Base-by-base conservation (phyloP, 495 filamentous ascomycete species). In the Aspergillus saccharolyticus region DNA sequence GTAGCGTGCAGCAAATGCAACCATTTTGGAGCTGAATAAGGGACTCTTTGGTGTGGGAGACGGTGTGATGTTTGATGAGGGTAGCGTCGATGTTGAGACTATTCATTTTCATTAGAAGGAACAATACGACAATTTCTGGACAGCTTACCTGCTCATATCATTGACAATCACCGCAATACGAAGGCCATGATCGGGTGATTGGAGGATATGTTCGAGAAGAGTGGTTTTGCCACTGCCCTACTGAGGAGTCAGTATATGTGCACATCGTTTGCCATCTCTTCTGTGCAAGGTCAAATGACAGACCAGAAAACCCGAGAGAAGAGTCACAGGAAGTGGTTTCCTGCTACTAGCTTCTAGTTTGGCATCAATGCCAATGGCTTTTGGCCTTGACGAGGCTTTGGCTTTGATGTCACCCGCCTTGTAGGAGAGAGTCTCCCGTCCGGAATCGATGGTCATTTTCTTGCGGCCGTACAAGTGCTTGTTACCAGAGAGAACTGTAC, bases 21-120 rank as follows among this genome's bases (percentile, higher is more conserved):
- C 81, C 82, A 44, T 85, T 85, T 58, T 85, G 81, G 47, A 85
- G 70, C 49, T 78, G 75, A n/a, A 85, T 78, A 46, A 85, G 69
- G 54, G 81, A 80, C 55, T 84, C 79, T 47, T 80, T 70, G n/a
- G 72, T 78, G 44, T 76, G 69, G 44, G 70, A 73, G 59, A 83
- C 70, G 43, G 75, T 73, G 69, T 82, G 80, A 52, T 79, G 68
- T 8, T 68, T 71, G 28, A 84, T 78, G 6, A 83, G 72, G n/a
- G 77, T 67, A 1, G 80, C 80, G 57, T 84, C 81, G 59, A 84
- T 78, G 58, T 83, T 84, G 18, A 84, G 63, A 4, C 76, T 80
- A 42, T 3, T 17, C 0, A 15, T n/a, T 28, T n/a, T 51, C 30
- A 24, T 55, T 33, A 55, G 44, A 44, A 33, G 18, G 20, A 10